Conservation (phyloP, 768 basidiomycete species). For the Lentinula detonsa region DNA sequence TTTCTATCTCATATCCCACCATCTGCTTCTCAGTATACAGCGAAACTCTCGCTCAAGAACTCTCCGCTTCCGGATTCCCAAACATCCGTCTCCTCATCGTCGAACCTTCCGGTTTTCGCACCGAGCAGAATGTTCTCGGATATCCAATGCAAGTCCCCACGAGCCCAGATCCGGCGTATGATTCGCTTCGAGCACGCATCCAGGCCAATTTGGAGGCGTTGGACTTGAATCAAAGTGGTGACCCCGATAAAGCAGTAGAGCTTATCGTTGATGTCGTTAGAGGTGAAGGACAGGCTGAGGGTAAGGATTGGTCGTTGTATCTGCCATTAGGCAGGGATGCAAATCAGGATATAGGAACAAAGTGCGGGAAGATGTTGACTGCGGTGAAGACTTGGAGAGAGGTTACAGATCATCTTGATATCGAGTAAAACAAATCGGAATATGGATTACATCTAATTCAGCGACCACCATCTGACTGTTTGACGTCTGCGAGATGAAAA, state of each 20-base stretch:
- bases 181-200: not conserved
- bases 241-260: constrained; percentile 24
- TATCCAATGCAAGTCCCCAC: constrained; percentile 11
- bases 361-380: not conserved
- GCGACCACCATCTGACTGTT: too few relatives aligned
- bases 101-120: not conserved
- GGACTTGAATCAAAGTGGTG: constrained; percentile 17
- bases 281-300: constrained; percentile 21
- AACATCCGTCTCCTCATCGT: constrained; percentile 10
- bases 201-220: constrained; percentile 6
- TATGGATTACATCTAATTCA: too few relatives aligned
- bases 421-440: not conserved
- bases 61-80: not conserved
- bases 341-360: not conserved
- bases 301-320: not conserved
- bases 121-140: constrained; percentile 9
- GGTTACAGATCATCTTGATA: not conserved
- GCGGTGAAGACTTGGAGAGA: not conserved
- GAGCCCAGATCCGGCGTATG: not conserved
- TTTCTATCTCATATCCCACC: not conserved
- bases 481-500: too few relatives aligned
- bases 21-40: constrained; percentile 2
- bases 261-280: constrained; percentile 26
- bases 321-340: not conserved
- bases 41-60: constrained; percentile 1